These are phyloP conservation scores for Echites panduratus DNA, from an alignment of 257 asterid genomes.

Conservation along the genomic window DNA sequence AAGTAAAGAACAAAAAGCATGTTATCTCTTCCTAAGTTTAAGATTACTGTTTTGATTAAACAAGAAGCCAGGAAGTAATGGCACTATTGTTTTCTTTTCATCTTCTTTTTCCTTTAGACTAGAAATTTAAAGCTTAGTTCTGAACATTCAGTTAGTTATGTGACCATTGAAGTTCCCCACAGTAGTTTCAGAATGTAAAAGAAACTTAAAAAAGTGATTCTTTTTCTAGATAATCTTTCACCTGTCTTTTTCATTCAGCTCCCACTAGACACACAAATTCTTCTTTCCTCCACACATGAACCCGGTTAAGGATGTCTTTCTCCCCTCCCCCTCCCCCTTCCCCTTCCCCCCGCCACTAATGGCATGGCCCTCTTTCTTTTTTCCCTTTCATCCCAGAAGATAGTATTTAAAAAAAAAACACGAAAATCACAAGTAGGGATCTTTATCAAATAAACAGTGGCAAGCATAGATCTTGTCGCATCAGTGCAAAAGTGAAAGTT, in stretches of 20 bases:
- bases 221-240: background rate
- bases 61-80: background rate
- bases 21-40: background rate
- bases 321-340: too few species aligned
- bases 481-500: slow-evolving; percentile 7
- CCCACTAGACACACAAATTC: background rate
- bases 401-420: slow-evolving; percentile 1
- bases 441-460: slow-evolving; percentile 1
- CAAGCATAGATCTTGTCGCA: slow-evolving; percentile 13
- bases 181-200: background rate
- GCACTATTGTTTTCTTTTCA: background rate
- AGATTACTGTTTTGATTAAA: background rate
- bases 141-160: background rate
- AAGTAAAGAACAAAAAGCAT: background rate
- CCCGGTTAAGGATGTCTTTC: background rate
- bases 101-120: background rate
- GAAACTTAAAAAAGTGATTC: background rate
- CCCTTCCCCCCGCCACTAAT: background rate
- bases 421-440: slow-evolving; percentile 3
- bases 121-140: too few species aligned
- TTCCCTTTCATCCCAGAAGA: background rate
- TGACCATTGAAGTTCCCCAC: background rate
- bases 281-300: background rate
- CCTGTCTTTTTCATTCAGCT: background rate
- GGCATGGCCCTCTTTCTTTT: background rate